Evolutionary conservation across 2,329 filamentous ascomycete species (phyloP), one percentile per base, ranked within the genome.

Genomic region (Cladosporium sp.): DNA sequence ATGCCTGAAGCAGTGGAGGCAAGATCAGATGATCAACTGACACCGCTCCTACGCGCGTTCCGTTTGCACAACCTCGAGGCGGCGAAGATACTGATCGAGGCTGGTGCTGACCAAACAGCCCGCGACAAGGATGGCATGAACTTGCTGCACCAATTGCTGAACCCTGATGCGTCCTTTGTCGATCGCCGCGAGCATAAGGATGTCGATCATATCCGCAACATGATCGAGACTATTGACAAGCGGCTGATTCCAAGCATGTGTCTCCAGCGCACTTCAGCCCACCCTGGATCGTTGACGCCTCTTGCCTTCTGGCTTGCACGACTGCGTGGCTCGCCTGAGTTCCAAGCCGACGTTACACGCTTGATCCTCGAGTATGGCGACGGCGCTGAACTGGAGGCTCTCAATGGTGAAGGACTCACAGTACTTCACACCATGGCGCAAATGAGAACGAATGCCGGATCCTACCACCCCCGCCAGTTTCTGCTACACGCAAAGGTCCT

Each of bases 31-130:
- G 73, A 80, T 8, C 87, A 87, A 0, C 80, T 84, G 60, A 93
- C 91, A 0, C 91, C 92, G 1, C 81, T 96, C 0, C 84, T 88
- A 65, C 75, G 92, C 11, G 91, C 92, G 1, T 89, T 88, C 68
- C 78, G 81, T 2, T 78, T 86, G 3, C 83, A 85, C 12, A 83
- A 85, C 24, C 71, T 83, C 18, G 79, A 86, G 1, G 84, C 85
- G 24, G 84, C 85, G 18, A 85, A 86, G 71, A 80, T 87, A 0
- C 82, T 96, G 41, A 82, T 94, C 60, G 80, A 84, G 1, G 86
- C 85, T 30, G 91, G 90, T 3, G 90, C 91, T 2, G 87, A 95
- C 73, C 88, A 92, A 73, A 86, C 86, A 0, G 60, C 59, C 21
- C 73, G 73, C 28, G 88, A 92, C 73, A 78, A 78, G 11, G 74